Conservation (phyloP, 306 rosid species). For the Gleditsia sinensis region DNA sequence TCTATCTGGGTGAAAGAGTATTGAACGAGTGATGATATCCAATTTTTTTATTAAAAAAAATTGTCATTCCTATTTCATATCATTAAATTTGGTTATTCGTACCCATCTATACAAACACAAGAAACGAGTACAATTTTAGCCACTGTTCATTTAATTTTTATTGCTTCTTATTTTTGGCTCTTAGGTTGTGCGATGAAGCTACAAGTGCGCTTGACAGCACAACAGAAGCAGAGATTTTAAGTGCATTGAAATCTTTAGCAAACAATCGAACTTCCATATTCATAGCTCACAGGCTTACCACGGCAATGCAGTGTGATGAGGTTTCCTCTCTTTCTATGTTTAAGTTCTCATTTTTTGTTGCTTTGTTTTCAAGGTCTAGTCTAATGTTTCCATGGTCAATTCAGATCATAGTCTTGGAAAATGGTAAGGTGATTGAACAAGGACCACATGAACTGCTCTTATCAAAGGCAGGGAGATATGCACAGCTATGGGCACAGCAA, state of each 20-base stretch:
- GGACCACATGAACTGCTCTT: constrained; percentile 90
- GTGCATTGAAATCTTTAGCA: constrained; percentile 74
- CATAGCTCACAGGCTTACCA: constrained; percentile 97
- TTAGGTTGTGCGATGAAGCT: constrained; percentile 96
- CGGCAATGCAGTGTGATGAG: constrained; percentile 99
- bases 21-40: neutral
- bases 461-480: constrained; percentile 85
- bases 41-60: neutral
- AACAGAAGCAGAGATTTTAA: constrained; percentile 93
- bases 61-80: neutral
- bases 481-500: constrained; percentile 98
- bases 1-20: neutral
- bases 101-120: neutral
- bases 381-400: neutral
- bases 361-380: constrained; percentile 7
- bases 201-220: constrained; percentile 99
- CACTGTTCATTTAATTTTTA: neutral
- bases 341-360: neutral
- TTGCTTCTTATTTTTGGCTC: constrained; percentile 20
- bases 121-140: neutral
- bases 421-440: constrained; percentile 90
- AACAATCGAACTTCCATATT: constrained; percentile 86
- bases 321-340: constrained; percentile 43
- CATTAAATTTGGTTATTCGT: neutral
- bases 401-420: constrained; percentile 92